Base-by-base conservation (phyloP, 2,329 filamentous ascomycete species). In the Sporothrix mexicana region DNA sequence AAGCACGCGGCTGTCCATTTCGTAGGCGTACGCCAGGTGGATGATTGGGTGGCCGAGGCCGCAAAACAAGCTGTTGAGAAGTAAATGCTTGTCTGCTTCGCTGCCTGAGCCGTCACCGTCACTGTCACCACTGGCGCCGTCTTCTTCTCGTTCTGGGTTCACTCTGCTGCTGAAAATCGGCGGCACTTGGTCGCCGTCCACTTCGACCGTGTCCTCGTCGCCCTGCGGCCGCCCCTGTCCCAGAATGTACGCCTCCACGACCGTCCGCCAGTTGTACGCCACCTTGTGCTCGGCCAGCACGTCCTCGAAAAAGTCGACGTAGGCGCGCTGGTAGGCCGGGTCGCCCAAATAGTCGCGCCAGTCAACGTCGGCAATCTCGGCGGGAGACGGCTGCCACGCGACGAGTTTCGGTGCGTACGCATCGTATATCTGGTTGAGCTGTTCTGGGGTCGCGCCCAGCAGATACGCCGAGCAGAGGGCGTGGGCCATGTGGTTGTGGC, bases 301-400 rank as follows among this genome's bases (percentile, higher is more conserved):
- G 80, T 99, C 96, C 80, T 99, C 96, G 79, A 97, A 98, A 80
- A 96, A 98, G 80, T 99, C 95, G 72, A 99, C 85, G 79, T 91
- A 99, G 0, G 94, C 95, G 74, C 95, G 88, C 81, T 99, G 94
- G 79, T 97, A 98, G 75, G 85, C 89, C 77, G 87, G 87, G 79
- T 94, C 89, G 25, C 95, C 95, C 45, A 98, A 81, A 77, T 90
- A 96, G 73, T 95, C 92, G 75, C 91, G 87, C 95, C 96, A 99
- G 80, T 99, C 96, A 72, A 91, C 87, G 75, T 90, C 87, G 20
- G 90, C 89, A 69, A 99, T 88, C 82, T 99, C 96, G 4, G 91
- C 90, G 0, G 96, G 96, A 1, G 95, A 94, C 76, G 95, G 91
- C 71, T 84, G 81, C 96, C 96, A 99, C 30, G 90, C 86, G 76